phyloP scores from a whole-genome alignment of 768 basidiomycete species.

The Serpula lacrymans region DNA sequence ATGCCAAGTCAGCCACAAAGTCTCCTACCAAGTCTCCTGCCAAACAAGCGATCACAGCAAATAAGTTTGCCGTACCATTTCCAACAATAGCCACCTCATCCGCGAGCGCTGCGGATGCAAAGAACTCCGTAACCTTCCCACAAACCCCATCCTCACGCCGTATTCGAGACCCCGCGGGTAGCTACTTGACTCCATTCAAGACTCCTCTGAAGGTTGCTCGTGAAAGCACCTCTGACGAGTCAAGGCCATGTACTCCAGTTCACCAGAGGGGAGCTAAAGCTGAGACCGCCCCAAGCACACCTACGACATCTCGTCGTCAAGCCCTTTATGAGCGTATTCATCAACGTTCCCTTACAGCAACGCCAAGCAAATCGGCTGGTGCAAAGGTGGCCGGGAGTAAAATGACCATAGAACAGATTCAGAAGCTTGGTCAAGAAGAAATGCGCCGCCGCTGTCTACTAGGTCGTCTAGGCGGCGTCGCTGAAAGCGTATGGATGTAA shows the following conservation, averaged over 20 bases:
- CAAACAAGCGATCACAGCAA: conserved; percentile 10
- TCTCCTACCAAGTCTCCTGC: conserved; percentile 35
- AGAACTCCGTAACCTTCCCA: conserved; percentile 52
- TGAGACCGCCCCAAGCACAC: conserved; percentile 60
- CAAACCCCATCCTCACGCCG: conserved; percentile 60
- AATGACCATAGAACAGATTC: conserved; percentile 62
- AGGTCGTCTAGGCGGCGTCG: conserved; percentile 73
- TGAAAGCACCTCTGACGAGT: conserved; percentile 32
- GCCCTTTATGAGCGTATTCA: conserved; percentile 81
- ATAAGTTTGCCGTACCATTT: conserved; percentile 36
- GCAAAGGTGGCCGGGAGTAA: conserved; percentile 39
- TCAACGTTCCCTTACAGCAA: conserved; percentile 62
- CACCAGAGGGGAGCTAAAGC: conserved; percentile 57
- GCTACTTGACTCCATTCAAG: conserved; percentile 34
- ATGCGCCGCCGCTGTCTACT: conserved; percentile 72
- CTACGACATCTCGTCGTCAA: conserved; percentile 70
- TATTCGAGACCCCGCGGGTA: conserved; percentile 31
- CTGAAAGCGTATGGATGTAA: conserved; percentile 89
- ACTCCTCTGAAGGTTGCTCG: conserved; percentile 43
- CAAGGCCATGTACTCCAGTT: conserved; percentile 63
- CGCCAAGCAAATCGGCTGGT: conserved; percentile 57
- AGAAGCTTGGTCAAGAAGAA: conserved; percentile 75
- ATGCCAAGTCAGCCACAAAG: conserved; percentile 33
- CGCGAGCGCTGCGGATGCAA: conserved; percentile 40
- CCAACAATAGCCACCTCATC: conserved; percentile 37